phyloP scores from a whole-genome alignment of 2,329 filamentous ascomycete species.

The Decorospora gaudefroyi region DNA sequence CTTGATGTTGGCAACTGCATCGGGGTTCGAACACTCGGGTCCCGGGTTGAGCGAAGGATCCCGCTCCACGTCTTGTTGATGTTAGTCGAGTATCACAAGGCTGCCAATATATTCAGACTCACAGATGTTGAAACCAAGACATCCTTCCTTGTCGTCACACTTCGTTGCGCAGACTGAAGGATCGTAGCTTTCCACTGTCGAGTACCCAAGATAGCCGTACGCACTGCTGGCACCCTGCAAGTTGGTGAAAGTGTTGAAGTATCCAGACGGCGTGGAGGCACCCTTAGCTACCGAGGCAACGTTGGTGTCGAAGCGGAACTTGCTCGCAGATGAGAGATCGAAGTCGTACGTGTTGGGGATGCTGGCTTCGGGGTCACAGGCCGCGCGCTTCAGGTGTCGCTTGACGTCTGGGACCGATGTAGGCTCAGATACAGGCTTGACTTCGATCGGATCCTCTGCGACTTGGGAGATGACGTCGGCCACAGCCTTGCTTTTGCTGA shows the following conservation, averaged over 20 bases:
- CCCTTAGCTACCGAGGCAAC: not conserved
- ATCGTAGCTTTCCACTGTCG: not conserved
- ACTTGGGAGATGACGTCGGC: not conserved
- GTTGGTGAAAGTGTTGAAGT: not conserved
- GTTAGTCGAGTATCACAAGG: too few relatives aligned
- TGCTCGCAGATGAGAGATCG: too few relatives aligned
- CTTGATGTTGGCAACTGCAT: not conserved
- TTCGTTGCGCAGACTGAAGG: not conserved
- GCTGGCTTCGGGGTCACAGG: too few relatives aligned
- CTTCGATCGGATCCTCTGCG: not conserved
- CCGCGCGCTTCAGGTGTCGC: too few relatives aligned
- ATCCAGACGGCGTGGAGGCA: not conserved
- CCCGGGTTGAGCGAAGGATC: constrained; percentile 1
- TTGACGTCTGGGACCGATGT: not conserved
- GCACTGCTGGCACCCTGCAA: not conserved
- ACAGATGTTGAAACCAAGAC: constrained; percentile 2
- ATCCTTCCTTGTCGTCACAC: not conserved
- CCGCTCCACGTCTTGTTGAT: constrained; percentile 1
- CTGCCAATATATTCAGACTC: too few relatives aligned
- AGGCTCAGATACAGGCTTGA: constrained; percentile 1
- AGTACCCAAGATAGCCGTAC: constrained; percentile 1
- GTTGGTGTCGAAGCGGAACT: too few relatives aligned
- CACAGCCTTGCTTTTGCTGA: not conserved
- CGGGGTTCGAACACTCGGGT: not conserved
- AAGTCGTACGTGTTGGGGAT: too few relatives aligned